Evolutionary conservation across 73 alveolate genomes (phyloP), one percentile per base, ranked within the genome.

Genomic region (Urostyla sp.): DNA sequence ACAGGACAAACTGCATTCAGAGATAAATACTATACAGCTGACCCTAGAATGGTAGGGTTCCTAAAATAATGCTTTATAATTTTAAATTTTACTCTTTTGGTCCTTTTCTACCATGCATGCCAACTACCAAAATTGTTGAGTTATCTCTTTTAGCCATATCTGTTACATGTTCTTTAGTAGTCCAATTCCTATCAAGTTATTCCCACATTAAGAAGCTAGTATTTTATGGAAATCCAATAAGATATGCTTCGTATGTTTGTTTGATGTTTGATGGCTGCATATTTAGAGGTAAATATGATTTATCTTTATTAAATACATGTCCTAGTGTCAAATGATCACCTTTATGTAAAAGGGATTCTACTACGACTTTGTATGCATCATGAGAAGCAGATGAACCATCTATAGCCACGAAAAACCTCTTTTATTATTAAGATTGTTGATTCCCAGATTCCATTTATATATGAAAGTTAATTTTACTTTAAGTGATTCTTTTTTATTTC

Each of bases 51-150:
- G 13, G 88, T 85, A 0, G 93, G 93, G 58, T 85, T 89, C 4
- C 87, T 75, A 56, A 4, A 45, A 13, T 30, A 32, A 8, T 32
- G 34, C 3, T 16, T 46, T 5, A 0, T 24, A 52, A 15, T 16
- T 3, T 3, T 4, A 20, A 36, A 5, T 34, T 67, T 57, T 75
- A 75, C 76, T 74, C 93, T 44, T 85, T 85, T 1, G 93, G 93
- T 20, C 93, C 93, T 54, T 85, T 85, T 43, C 93, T 75, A 18
- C 93, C 93, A 63, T 60, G 80, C 76, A 57, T 75, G 0, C 93
- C 93, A 15, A 85, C 72, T 8, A 74, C 89, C 23, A 85, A 31
- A 0, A 75, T 15, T 30, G 43, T 60, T 3, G 82, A 72, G 10
- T 52, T 35, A 0, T 45, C 43, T 16, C 55, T 53, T 38, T 31